Conservation (phyloP, 2,329 filamentous ascomycete genomes). For the Alternaria gaisen region DNA sequence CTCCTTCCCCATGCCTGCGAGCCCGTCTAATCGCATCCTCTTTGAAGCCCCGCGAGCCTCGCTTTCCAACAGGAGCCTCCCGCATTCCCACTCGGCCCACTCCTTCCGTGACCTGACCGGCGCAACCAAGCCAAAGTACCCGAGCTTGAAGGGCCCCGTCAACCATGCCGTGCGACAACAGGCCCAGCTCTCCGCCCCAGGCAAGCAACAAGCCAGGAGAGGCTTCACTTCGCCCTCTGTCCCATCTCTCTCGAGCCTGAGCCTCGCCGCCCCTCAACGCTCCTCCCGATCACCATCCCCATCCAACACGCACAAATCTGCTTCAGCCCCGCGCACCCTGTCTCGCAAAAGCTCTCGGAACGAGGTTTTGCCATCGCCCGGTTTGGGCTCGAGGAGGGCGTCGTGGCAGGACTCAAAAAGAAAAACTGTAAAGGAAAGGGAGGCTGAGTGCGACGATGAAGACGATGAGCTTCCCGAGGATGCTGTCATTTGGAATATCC, state of each 20-base stretch:
- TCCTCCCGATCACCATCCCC: constrained; percentile 51
- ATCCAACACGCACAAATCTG: constrained; percentile 36
- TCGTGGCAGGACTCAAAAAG: constrained; percentile 72
- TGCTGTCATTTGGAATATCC: constrained; percentile 81
- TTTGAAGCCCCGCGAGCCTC: constrained; percentile 40
- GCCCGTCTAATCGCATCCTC: constrained; percentile 41
- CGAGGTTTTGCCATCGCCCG: constrained; percentile 41
- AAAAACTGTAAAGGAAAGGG: constrained; percentile 75
- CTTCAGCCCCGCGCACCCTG: constrained; percentile 41
- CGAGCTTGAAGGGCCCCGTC: constrained; percentile 53
- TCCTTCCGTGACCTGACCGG: constrained; percentile 53
- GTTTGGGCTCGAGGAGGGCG: constrained; percentile 53
- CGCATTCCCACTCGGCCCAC: constrained; percentile 31
- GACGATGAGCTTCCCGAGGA: constrained; percentile 77
- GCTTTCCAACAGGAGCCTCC: constrained; percentile 27
- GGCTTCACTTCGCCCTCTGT: constrained; percentile 53
- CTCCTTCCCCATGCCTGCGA: constrained; percentile 56
- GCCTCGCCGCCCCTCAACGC: constrained; percentile 43
- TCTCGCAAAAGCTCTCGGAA: constrained; percentile 47
- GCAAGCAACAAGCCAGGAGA: constrained; percentile 49
- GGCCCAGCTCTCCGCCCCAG: constrained; percentile 50
- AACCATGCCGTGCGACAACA: constrained; percentile 45
- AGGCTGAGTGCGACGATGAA: constrained; percentile 80
- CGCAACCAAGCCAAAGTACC: constrained; percentile 48
- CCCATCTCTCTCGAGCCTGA: constrained; percentile 43